Base-by-base conservation (phyloP, 441 rosid species). In the Populus hybrid region DNA sequence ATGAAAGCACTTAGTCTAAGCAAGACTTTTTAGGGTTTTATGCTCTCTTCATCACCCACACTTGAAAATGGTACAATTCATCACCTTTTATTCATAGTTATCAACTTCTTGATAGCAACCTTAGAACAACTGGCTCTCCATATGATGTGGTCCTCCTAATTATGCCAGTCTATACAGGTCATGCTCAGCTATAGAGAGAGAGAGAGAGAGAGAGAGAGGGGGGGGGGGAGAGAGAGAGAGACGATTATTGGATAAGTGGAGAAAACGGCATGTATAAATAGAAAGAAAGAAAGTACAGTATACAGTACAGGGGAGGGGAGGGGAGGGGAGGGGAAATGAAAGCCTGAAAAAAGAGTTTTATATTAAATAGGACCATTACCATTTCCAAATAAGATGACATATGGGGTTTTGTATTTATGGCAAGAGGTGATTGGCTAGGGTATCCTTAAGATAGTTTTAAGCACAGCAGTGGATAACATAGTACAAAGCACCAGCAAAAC, bases 61-160 rank as follows among this genome's bases (percentile, higher is more conserved):
- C n/a, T n/a, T n/a, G n/a, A n/a, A n/a, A n/a, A n/a, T n/a, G n/a
- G 76, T 74, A 64, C 68, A 74, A 63, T 36, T 73, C 78, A 79
- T 69, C 18, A 71, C 38, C 71, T 71, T 80, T 56, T 40, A 33
- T 76, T 81, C 82, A 71, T 84, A 83, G 88, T 87, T 87, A 88
- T 87, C 91, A 71, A 40, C 74, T 81, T 72, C 68, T 76, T 91
- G 94, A 93, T 85, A 88, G 95, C 97, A 90, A 91, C 93, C 84
- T 81, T 36, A 80, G 92, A 89, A 81, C 91, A 90, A 85, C 91
- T 84, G 84, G 67, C 69, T 59, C 82, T 74, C 86, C 89, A 82
- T 82, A 61, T 82, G 88, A 88, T 87, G 93, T 89, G 97, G 97
- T 91, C 92, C 90, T 89, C 87, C 83, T 84, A 69, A 76, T 81